phyloP scores from a whole-genome alignment of 441 rosid genomes.

The Sinapis alba region DNA sequence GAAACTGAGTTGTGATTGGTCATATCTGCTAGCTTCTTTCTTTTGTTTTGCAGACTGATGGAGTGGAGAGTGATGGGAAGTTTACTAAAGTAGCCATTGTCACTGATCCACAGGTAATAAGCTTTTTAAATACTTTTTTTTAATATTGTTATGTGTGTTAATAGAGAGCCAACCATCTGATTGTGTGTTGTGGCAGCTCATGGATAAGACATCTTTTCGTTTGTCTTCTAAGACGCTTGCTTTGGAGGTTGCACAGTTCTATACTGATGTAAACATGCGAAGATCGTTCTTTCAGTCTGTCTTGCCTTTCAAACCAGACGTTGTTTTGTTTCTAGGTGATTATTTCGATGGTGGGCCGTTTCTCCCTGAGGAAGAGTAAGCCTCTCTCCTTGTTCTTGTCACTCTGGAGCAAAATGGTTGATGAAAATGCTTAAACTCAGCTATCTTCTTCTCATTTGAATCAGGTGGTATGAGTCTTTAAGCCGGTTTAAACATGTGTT shows the following conservation, averaged over 20 bases:
- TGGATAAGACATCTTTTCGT: conserved; percentile 80
- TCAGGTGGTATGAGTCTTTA: conserved; percentile 88
- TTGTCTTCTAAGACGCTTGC: conserved; percentile 74
- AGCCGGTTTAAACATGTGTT: conserved; percentile 73
- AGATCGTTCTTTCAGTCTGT: conserved; percentile 73
- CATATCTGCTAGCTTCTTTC: conserved; percentile 14
- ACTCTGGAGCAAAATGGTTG: conserved; percentile 11
- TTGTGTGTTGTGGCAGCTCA: conserved; percentile 49
- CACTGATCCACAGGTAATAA: conserved; percentile 82
- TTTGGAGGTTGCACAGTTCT: conserved; percentile 75
- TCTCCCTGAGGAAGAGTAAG: conserved; percentile 87
- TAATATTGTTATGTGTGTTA: not conserved
- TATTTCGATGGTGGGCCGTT: conserved; percentile 86
- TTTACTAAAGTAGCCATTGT: conserved; percentile 75
- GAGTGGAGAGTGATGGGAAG: conserved; percentile 38
- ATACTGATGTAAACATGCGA: conserved; percentile 80
- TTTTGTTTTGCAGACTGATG: conserved; percentile 40
- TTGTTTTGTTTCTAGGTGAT: conserved; percentile 83
- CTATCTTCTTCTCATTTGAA: conserved; percentile 18
- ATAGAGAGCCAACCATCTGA: not conserved
- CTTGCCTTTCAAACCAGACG: conserved; percentile 72
- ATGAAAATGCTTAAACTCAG: not conserved
- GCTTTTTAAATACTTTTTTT: conserved; percentile 2
- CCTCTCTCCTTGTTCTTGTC: conserved; percentile 5
- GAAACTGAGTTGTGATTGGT: not conserved